These are phyloP conservation scores for Lotmaria passim DNA, from an alignment of 208 protist species.

Conservation along the genomic window DNA sequence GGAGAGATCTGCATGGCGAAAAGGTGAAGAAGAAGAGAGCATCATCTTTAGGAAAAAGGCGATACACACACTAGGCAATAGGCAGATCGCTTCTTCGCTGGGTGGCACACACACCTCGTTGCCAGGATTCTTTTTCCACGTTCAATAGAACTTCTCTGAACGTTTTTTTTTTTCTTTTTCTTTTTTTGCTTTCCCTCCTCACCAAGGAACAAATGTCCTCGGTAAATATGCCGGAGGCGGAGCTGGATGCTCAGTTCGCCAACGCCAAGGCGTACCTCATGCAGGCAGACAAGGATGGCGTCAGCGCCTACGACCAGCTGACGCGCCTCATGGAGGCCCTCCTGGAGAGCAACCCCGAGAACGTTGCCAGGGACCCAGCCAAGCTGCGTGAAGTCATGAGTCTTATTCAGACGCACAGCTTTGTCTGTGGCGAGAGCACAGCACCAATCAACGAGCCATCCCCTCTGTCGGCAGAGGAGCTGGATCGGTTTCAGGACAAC, in stretches of 20 bases:
- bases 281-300: constrained; percentile 85
- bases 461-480: constrained; percentile 62
- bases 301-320: constrained; percentile 93
- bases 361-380: constrained; percentile 71
- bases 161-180: neutral
- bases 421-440: constrained; percentile 78
- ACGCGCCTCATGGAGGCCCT: constrained; percentile 83
- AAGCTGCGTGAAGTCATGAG: constrained; percentile 80
- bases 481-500: constrained; percentile 76
- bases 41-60: too few relatives aligned
- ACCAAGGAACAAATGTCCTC: constrained; percentile 27
- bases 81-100: too few relatives aligned
- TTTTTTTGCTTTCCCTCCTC: too few relatives aligned
- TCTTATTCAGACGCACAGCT: constrained; percentile 83
- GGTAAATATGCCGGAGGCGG: constrained; percentile 23
- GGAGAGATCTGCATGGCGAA: neutral
- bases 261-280: constrained; percentile 91
- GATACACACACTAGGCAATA: too few relatives aligned
- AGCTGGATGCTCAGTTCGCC: constrained; percentile 73
- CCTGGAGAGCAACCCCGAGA: constrained; percentile 77
- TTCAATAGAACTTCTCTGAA: neutral
- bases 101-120: too few relatives aligned
- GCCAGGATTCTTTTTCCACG: too few relatives aligned
- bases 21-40: too few relatives aligned
- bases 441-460: constrained; percentile 68